Evolutionary conservation across 768 basidiomycete genomes (phyloP).

Genomic region (Agaricus subrufescens): DNA sequence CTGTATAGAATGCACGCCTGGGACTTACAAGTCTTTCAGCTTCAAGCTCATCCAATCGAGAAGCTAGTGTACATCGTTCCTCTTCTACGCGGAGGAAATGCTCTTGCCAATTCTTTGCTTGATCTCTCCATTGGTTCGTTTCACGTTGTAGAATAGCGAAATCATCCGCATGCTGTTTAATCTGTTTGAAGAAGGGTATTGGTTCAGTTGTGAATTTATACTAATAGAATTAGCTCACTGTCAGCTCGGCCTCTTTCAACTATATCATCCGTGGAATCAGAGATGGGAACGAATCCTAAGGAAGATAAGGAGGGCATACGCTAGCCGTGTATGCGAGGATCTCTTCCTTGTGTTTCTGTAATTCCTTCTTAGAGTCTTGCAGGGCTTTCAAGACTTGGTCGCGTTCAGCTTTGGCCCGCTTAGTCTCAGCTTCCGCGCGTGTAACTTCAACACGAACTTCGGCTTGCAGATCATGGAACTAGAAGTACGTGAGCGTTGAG

Average conservation of each 20-base stretch:
- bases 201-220: background rate
- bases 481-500: background rate
- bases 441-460: constrained; percentile 41
- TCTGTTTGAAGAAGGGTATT: constrained; percentile 40
- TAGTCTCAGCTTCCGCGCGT: constrained; percentile 39
- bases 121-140: constrained; percentile 68
- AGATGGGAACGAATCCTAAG: constrained; percentile 3
- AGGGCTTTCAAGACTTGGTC: constrained; percentile 40
- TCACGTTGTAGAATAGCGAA: constrained; percentile 62
- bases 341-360: constrained; percentile 45
- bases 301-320: constrained; percentile 32
- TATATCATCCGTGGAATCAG: constrained; percentile 18
- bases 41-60: constrained; percentile 55
- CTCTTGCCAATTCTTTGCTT: constrained; percentile 75
- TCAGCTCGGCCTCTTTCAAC: constrained; percentile 53
- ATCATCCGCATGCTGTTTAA: constrained; percentile 50
- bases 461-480: constrained; percentile 6
- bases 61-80: constrained; percentile 55
- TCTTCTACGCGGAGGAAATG: constrained; percentile 73
- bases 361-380: constrained; percentile 39
- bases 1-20: background rate
- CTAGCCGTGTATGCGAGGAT: constrained; percentile 32
- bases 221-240: constrained; percentile 27
- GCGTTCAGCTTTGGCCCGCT: constrained; percentile 45
- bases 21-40: constrained; percentile 43